These are phyloP conservation scores for Papiliotrema flavescens DNA, from an alignment of 1,284 basidiomycete genomes.

Conservation along the genomic window DNA sequence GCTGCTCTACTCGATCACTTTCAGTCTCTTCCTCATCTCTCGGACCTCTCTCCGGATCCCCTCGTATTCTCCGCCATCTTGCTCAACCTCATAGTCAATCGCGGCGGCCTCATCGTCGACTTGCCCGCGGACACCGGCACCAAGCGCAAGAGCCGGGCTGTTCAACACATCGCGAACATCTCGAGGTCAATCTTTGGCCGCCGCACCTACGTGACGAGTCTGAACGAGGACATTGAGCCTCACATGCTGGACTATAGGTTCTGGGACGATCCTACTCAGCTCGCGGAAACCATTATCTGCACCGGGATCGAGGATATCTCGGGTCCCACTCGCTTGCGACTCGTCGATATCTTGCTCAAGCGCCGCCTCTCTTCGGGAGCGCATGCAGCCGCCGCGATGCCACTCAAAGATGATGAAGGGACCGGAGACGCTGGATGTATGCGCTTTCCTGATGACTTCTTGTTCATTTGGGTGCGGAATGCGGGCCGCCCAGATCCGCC, in stretches of 20 bases:
- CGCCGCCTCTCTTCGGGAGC: neutral
- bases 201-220: neutral
- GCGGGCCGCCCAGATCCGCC: slow-evolving; percentile 17
- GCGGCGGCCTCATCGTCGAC: slow-evolving; percentile 39
- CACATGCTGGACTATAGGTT: neutral
- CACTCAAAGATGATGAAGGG: neutral
- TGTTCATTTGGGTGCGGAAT: slow-evolving; percentile 39
- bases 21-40: slow-evolving; percentile 6
- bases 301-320: slow-evolving; percentile 31
- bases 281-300: slow-evolving; percentile 26
- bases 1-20: slow-evolving; percentile 15
- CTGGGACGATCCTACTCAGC: neutral
- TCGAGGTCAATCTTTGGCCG: neutral
- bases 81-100: slow-evolving; percentile 26
- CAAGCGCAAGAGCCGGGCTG: slow-evolving; percentile 4
- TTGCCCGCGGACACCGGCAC: slow-evolving; percentile 1
- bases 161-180: neutral
- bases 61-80: slow-evolving; percentile 32
- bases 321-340: slow-evolving; percentile 26
- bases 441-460: slow-evolving; percentile 7
- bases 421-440: neutral
- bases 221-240: neutral
- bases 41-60: slow-evolving; percentile 25
- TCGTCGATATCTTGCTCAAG: slow-evolving; percentile 21
- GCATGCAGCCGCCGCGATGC: neutral